A percentile compares a stretch with the other conserved stretches of the same genome.
phyloP scores from a whole-genome alignment of 768 basidiomycete species.

The Termitomyces titanicus region DNA sequence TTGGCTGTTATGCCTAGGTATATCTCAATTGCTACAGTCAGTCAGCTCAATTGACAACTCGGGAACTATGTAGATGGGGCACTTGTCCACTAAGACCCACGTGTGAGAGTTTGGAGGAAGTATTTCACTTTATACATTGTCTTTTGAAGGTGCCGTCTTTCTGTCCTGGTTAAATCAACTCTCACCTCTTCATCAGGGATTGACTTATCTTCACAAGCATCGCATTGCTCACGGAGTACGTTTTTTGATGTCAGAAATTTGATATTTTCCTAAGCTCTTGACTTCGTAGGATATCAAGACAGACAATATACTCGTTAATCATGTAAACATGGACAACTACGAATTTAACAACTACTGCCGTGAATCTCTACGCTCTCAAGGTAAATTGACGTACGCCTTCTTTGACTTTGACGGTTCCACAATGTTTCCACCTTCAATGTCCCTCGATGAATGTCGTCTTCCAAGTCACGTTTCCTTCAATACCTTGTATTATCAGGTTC shows the following conservation, averaged over 20 bases:
- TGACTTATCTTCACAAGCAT: constrained; percentile 14
- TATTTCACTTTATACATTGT: constrained; percentile 14
- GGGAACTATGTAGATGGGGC: background rate
- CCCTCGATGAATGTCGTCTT: constrained; percentile 2
- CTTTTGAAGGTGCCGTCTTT: constrained; percentile 12
- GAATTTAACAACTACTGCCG: background rate
- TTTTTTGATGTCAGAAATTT: background rate
- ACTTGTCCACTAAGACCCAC: background rate
- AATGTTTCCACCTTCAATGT: constrained; percentile 1
- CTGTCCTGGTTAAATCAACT: background rate
- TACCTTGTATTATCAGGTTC: background rate
- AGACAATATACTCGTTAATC: constrained; percentile 1
- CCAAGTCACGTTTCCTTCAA: background rate
- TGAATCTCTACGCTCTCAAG: background rate
- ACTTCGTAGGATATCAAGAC: background rate
- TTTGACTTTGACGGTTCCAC: constrained; percentile 3
- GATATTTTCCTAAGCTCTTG: background rate
- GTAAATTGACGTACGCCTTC: background rate
- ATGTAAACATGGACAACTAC: background rate
- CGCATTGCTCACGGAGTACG: background rate
- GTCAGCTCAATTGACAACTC: background rate
- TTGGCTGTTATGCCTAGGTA: constrained; percentile 28
- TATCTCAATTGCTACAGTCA: background rate
- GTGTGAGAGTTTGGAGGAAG: background rate
- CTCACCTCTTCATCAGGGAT: constrained; percentile 6